phyloP scores from a whole-genome alignment of 331 rosid species.

The Saraca asoca region DNA sequence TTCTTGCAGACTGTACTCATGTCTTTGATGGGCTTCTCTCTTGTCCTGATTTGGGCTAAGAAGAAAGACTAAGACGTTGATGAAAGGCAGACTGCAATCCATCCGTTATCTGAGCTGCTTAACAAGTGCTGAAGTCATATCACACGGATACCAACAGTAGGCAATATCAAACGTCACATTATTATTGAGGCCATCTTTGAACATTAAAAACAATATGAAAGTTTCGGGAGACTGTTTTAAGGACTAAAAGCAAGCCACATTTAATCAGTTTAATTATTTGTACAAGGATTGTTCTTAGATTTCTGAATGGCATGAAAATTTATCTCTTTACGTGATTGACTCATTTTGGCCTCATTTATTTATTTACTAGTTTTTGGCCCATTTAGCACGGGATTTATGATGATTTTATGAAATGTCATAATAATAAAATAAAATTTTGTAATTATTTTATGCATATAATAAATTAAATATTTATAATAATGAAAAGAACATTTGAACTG shows the following conservation, averaged over 20 bases:
- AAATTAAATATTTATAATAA: too few relatives aligned
- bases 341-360: neutral
- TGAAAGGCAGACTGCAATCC: conserved; percentile 18
- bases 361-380: too few relatives aligned
- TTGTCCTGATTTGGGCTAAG: conserved; percentile 81
- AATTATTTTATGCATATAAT: too few relatives aligned
- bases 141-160: neutral
- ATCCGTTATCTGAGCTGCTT: conserved; percentile 5
- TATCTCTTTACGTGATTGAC: neutral
- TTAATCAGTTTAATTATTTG: neutral
- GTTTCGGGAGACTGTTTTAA: neutral
- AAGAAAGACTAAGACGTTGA: conserved; percentile 41
- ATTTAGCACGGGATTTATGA: too few relatives aligned
- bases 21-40: conserved; percentile 98
- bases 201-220: neutral
- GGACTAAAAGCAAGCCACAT: neutral
- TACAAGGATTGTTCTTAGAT: neutral
- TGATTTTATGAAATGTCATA: too few relatives aligned
- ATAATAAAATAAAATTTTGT: too few relatives aligned
- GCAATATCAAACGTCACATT: conserved; percentile 17
- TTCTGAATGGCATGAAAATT: neutral
- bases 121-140: conserved; percentile 5
- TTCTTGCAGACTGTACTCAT: conserved; percentile 80
- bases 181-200: neutral
- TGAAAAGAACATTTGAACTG: too few relatives aligned